A percentile compares a stretch with the other conserved stretches of the same genome.
These are phyloP conservation scores for Pistacia atlantica DNA, from an alignment of 345 rosid species.

Conservation along the genomic window DNA sequence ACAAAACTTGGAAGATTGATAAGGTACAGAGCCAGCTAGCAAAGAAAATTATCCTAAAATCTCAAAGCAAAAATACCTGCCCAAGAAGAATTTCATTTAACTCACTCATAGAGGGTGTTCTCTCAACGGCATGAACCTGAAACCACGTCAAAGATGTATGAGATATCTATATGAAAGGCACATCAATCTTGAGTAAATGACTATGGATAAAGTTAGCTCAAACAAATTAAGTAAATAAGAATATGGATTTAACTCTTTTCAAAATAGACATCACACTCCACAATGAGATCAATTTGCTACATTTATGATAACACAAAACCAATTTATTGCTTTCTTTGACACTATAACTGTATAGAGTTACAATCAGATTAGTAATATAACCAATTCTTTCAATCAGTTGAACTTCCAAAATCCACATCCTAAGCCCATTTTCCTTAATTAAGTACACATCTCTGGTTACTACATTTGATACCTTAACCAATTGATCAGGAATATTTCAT, in stretches of 20 bases:
- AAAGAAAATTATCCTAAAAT: conserved; percentile 1
- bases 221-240: background rate
- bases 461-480: background rate
- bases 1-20: background rate
- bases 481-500: background rate
- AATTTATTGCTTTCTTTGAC: background rate
- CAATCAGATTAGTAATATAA: background rate
- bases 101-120: conserved; percentile 97
- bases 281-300: background rate
- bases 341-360: background rate
- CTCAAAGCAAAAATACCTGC: conserved; percentile 54
- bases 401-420: background rate
- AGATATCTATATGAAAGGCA: conserved; percentile 7
- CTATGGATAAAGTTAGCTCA: background rate
- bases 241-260: background rate
- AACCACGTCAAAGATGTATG: conserved; percentile 23
- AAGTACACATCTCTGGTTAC: conserved; percentile 4
- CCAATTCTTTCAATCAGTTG: background rate
- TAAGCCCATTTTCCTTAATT: background rate
- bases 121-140: conserved; percentile 89
- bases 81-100: conserved; percentile 87
- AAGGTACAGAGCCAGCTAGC: background rate
- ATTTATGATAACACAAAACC: background rate
- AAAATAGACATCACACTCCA: background rate
- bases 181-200: conserved; percentile 1